phyloP scores from a whole-genome alignment of 176 grass and related monocot genomes.

The Aegilops tauschii region DNA sequence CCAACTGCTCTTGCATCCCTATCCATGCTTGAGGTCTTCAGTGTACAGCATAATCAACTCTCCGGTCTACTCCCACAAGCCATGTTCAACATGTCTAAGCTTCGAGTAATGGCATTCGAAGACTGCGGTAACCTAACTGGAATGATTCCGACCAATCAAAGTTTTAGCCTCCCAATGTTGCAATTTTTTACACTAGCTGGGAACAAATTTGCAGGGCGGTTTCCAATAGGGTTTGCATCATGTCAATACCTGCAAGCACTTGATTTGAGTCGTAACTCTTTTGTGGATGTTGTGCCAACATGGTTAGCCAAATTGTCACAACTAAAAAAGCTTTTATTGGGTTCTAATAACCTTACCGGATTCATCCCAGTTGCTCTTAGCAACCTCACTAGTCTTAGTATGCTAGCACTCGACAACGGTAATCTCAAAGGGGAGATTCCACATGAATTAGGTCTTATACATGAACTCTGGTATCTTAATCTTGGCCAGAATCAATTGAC shows the following conservation, averaged over 20 bases:
- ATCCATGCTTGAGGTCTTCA: neutral
- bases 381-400: no score
- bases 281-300: no score
- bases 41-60: neutral
- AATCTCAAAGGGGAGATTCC: no score
- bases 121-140: neutral
- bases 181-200: rapidly evolving
- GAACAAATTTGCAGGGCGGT: neutral
- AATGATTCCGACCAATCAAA: neutral
- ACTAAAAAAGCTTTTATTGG: rapidly evolving
- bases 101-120: neutral
- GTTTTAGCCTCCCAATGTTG: neutral
- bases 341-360: no score
- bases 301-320: no score
- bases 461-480: no score
- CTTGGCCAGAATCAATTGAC: no score
- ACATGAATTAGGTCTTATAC: no score
- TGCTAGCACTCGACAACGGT: no score
- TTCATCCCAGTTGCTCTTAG: rapidly evolving
- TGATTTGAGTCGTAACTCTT: no score
- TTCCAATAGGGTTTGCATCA: no score
- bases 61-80: neutral
- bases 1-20: neutral
- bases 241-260: no score
- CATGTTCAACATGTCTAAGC: neutral